These are phyloP conservation scores for Candida pini DNA, from an alignment of 805 yeast species.

Conservation along the genomic window DNA sequence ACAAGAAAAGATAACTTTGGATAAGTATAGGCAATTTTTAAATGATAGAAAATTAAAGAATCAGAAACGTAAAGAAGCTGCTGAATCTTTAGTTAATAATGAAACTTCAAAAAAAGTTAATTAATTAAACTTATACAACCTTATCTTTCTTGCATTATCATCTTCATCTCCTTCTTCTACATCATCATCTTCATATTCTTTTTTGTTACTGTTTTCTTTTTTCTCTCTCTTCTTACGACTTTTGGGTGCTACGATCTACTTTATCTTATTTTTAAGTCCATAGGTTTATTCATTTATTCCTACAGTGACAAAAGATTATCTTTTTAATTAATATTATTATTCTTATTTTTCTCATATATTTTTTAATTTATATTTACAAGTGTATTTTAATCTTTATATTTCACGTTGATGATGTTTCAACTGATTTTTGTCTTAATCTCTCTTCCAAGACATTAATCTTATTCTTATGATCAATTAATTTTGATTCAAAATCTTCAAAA, in stretches of 20 bases:
- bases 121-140: not conserved
- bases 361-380: not conserved
- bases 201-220: not conserved
- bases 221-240: not conserved
- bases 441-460: not conserved
- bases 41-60: conserved; percentile 26
- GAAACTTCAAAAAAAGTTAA: conserved; percentile 1
- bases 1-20: conserved; percentile 64
- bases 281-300: not conserved
- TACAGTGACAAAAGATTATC: too few relatives aligned
- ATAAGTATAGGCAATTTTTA: conserved; percentile 57
- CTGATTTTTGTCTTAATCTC: not conserved
- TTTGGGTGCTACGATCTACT: not conserved
- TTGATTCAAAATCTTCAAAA: conserved; percentile 2
- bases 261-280: not conserved
- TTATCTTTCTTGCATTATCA: not conserved
- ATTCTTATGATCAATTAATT: not conserved
- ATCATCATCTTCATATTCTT: not conserved
- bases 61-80: conserved; percentile 5
- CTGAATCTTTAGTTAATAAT: conserved; percentile 4
- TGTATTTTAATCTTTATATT: too few relatives aligned
- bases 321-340: not conserved
- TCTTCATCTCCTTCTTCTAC: not conserved
- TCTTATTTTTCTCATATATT: not conserved
- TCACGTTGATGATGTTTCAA: not conserved